Base-by-base conservation (phyloP, 306 rosid species). In the Arachis stenosperma region DNA sequence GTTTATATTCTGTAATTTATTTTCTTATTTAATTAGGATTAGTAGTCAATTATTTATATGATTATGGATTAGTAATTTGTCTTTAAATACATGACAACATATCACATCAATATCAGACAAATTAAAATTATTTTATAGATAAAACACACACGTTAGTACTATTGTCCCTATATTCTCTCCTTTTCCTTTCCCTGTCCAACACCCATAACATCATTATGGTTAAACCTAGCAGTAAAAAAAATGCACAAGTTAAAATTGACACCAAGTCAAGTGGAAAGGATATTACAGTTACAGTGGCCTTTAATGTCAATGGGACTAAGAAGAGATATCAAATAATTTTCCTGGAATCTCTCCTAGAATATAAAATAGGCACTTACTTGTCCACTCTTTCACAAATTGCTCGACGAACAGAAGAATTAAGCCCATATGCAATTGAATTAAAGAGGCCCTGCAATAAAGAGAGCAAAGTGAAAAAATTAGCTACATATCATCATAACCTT, bases 341-440 rank as follows among this genome's bases (percentile, higher is more conserved):
- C 43, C 10, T 11, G 42, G 47, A 68, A 63, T 37, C 53, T 41
- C 55, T 17, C 27, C 36, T 14, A 42, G 27, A 59, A 69, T 9
- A 65, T 14, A 59, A 62, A 50, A 51, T 37, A 65, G 12, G 29
- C 22, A 81, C 97, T 90, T 82, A 95, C 99, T 84, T 83, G 59
- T 91, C 95, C 58, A 90, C 65, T 78, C 99, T 87, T 84, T 95
- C 99, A 66, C 81, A 75, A 81, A 95, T 80, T 79, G 93, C 96
- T 46, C 92, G 89, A n/a, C 97, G 91, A 56, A 95, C 99, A 53
- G 99, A 90, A 79, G 99, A 90, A 81, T 91, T 95, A 77, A 95
- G 87, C 79, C 98, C 99, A 79, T 95, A 95, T 10, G 99, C 99
- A 70, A 91, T 91, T 72, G 99, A 95, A 87, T 95, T 95, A 79